Evolutionary conservation across 331 rosid genomes (phyloP).

Genomic region (Malus hybrid): DNA sequence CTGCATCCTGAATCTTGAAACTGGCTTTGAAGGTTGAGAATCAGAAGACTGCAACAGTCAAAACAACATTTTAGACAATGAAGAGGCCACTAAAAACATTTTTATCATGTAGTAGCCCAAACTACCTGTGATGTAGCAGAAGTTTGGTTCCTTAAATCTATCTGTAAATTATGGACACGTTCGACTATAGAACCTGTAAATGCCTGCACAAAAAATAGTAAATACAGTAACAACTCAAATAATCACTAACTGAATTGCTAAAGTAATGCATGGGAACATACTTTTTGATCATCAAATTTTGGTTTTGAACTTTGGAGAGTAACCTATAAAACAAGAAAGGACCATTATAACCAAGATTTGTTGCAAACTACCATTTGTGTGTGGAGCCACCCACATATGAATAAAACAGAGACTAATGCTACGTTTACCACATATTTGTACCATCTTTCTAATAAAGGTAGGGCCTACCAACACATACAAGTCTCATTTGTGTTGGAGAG

Average conservation of each 20-base stretch:
- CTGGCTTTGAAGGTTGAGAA: slow-evolving; percentile 68
- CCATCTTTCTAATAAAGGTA: too few relatives aligned
- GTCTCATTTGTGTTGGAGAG: too few relatives aligned
- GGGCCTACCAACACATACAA: too few relatives aligned
- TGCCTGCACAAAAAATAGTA: neutral
- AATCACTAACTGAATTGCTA: neutral
- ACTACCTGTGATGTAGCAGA: neutral
- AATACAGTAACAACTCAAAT: neutral
- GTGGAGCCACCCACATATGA: neutral
- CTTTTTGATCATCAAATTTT: slow-evolving; percentile 16
- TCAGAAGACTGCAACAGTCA: slow-evolving; percentile 35
- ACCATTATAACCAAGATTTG: neutral
- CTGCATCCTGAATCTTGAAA: slow-evolving; percentile 90
- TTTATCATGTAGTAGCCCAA: slow-evolving; percentile 25
- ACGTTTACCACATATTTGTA: too few relatives aligned
- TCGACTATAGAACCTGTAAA: too few relatives aligned
- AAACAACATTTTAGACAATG: neutral
- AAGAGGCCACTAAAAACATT: too few relatives aligned
- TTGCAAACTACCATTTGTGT: neutral
- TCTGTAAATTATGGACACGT: too few relatives aligned
- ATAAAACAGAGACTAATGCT: neutral
- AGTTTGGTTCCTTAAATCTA: too few relatives aligned
- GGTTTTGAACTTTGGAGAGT: slow-evolving; percentile 15
- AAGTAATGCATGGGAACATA: neutral
- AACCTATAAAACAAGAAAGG: slow-evolving; percentile 11